Evolutionary conservation across 805 yeast genomes (phyloP), one percentile per base, ranked within the genome.

Genomic region (Brettanomyces naardenensis): DNA sequence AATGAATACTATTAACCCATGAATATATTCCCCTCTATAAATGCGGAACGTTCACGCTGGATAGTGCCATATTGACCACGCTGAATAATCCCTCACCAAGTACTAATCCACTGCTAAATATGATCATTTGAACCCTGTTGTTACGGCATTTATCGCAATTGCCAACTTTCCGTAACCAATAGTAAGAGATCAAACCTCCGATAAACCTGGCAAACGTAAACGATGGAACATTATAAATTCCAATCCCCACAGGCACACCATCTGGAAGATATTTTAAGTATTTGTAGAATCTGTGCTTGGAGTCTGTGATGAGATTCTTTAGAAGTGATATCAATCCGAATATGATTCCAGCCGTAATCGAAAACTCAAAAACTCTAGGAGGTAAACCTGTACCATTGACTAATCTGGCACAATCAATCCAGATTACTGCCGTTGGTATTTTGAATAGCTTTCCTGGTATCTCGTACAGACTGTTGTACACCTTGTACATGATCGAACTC

Each of bases 181-280:
- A 44, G 52, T 72, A 71, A 1, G 88, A 73, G 25, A 77, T 52
- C 3, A 83, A 48, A 2, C 98, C 98, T 7, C 98, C 98, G 18
- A 87, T 44, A 54, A 92, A 90, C 49, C 98, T 68, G 1, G 97
- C 97, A 33, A 90, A 65, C 0, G 97, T 92, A 61, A 90, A 92
- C 34, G 87, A 80, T 3, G 98, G 97, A 0, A 89, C 71, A 56
- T 92, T 92, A 59, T 90, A 92, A 44, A 90, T 87, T 14, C 98
- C 97, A 36, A 90, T 83, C 1, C 98, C 98, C 14, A 89, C 96
- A 3, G 98, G 97, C 20, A 92, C 94, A 10, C 98, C 98, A 18
- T 87, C 80, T 1, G 98, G 98, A 20, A 90, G 61, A 62, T 71
- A 85, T 2, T 68, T 61, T 40, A 75, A 49, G 39, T 66, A 66